phyloP scores from a whole-genome alignment of 495 filamentous ascomycete genomes.

The Diplogelasinospora grovesii region DNA sequence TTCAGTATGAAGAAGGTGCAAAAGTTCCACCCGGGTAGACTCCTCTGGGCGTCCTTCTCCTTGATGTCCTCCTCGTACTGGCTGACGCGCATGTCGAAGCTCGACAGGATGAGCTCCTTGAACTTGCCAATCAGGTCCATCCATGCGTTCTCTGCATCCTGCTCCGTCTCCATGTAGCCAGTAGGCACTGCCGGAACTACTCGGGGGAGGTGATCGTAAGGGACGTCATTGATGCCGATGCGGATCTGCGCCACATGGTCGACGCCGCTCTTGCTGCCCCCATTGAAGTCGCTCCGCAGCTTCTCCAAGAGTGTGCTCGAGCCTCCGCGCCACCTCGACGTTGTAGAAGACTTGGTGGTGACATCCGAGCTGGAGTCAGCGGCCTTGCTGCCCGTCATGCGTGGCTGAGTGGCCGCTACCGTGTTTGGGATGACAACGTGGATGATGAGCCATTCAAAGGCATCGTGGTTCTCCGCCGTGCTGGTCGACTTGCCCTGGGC shows the following conservation, averaged over 20 bases:
- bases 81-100: slow-evolving; percentile 82
- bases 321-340: slow-evolving; percentile 69
- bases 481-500: slow-evolving; percentile 45
- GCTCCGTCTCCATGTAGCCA: slow-evolving; percentile 54
- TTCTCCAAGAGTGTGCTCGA: slow-evolving; percentile 83
- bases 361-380: slow-evolving; percentile 33
- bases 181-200: slow-evolving; percentile 51
- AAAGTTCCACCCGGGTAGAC: slow-evolving; percentile 95
- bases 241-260: slow-evolving; percentile 85
- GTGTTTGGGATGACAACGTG: slow-evolving; percentile 85
- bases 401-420: slow-evolving; percentile 61
- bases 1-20: slow-evolving; percentile 98
- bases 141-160: slow-evolving; percentile 68
- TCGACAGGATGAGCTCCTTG: slow-evolving; percentile 77
- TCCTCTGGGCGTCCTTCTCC: slow-evolving; percentile 84
- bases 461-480: slow-evolving; percentile 75
- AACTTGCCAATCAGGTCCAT: slow-evolving; percentile 79
- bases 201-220: slow-evolving; percentile 48
- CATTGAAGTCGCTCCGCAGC: slow-evolving; percentile 85
- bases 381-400: slow-evolving; percentile 33
- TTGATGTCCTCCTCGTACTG: slow-evolving; percentile 97
- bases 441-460: slow-evolving; percentile 92
- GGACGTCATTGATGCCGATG: slow-evolving; percentile 57
- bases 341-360: slow-evolving; percentile 32
- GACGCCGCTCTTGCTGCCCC: slow-evolving; percentile 63